Percentiles rank a stretch among this genome's conserved stretches.
phyloP scores from a whole-genome alignment of 1,284 basidiomycete genomes.

The Fomitiporia mediterranea region DNA sequence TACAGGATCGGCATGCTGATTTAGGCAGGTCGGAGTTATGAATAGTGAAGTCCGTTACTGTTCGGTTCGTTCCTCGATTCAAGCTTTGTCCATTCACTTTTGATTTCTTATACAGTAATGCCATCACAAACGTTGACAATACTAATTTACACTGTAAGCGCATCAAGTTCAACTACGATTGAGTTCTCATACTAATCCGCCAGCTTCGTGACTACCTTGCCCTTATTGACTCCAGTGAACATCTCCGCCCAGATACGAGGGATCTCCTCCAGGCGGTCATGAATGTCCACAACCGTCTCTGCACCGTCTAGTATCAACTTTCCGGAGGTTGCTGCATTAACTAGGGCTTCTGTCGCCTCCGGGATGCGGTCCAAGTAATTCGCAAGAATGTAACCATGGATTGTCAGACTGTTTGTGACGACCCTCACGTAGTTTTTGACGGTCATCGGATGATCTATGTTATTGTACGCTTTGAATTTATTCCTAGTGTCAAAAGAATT shows the following conservation, averaged over 20 bases:
- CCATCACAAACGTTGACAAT: too few relatives aligned
- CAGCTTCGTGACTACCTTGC: slow-evolving; percentile 32
- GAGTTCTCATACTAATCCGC: too few relatives aligned
- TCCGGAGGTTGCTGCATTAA: slow-evolving; percentile 26
- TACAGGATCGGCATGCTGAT: too few relatives aligned
- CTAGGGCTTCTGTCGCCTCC: slow-evolving; percentile 23
- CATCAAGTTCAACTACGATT: too few relatives aligned
- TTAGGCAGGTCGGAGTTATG: too few relatives aligned
- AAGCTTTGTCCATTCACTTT: too few relatives aligned
- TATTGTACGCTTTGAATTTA: slow-evolving; percentile 26
- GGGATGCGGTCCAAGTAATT: slow-evolving; percentile 26
- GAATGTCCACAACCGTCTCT: slow-evolving; percentile 29
- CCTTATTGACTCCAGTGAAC: slow-evolving; percentile 30
- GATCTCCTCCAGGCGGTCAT: slow-evolving; percentile 28
- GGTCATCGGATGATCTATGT: slow-evolving; percentile 12
- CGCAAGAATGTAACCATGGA: slow-evolving; percentile 37
- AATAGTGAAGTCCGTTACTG: too few relatives aligned
- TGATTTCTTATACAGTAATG: too few relatives aligned
- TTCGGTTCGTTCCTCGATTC: too few relatives aligned
- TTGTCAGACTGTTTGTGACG: slow-evolving; percentile 34
- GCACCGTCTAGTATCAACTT: slow-evolving; percentile 27
- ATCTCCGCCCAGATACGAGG: slow-evolving; percentile 29
- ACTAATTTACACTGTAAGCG: too few relatives aligned
- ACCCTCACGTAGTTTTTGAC: slow-evolving; percentile 29
- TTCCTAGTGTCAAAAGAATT: too few relatives aligned